Conservation (phyloP, 441 rosid genomes). For the Aleurites moluccanus region DNA sequence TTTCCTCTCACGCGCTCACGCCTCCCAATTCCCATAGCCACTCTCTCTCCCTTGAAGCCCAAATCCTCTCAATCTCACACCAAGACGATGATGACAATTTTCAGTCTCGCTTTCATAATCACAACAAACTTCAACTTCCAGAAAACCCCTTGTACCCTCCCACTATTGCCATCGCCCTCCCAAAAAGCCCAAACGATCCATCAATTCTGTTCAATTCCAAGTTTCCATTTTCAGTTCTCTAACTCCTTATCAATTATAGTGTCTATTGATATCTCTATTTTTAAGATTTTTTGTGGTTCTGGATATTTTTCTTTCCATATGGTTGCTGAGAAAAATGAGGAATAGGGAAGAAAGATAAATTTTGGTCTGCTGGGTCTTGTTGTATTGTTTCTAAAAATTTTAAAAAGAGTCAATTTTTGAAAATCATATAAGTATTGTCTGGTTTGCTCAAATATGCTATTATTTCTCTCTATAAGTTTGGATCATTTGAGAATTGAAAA, state of each 20-base stretch:
- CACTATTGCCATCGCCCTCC: no score
- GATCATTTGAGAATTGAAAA: background rate
- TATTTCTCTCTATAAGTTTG: background rate
- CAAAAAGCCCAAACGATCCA: no score
- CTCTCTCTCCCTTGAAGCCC: no score
- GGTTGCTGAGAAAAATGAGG: conserved; percentile 13
- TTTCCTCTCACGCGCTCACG: no score
- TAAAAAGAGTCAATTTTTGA: conserved; percentile 2
- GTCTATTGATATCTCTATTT: no score
- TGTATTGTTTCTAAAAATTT: conserved; percentile 6
- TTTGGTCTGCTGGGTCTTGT: conserved; percentile 12
- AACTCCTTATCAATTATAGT: background rate
- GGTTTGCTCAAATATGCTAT: background rate
- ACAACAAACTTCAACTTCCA: no score
- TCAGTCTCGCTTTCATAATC: no score
- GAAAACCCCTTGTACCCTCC: no score
- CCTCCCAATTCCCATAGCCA: no score
- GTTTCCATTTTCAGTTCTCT: conserved; percentile 11
- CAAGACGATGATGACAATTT: no score
- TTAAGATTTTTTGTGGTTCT: conserved; percentile 1
- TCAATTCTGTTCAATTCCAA: conserved; percentile 10
- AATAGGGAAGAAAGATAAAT: conserved; percentile 8
- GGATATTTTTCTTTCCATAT: conserved; percentile 9
- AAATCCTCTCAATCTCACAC: no score
- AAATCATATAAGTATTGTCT: background rate